Evolutionary conservation across 176 grass and related monocot species (phyloP).

Genomic region (Rhynchospora tenuis): DNA sequence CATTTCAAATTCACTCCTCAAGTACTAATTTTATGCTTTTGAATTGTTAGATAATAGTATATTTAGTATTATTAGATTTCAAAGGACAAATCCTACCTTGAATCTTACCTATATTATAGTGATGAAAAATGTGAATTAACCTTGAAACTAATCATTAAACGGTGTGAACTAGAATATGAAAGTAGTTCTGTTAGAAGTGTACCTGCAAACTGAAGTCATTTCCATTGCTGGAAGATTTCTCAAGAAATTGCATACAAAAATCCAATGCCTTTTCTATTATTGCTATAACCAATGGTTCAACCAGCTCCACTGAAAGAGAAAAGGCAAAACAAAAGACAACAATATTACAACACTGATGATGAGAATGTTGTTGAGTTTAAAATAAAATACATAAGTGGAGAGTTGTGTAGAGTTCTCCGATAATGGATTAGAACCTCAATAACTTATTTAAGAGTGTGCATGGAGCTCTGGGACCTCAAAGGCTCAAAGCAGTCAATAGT

Average conservation of each 20-base stretch:
- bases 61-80: slow-evolving; percentile 1
- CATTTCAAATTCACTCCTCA: not conserved
- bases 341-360: not conserved
- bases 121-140: not conserved
- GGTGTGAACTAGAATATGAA: not conserved
- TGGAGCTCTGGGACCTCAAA: not conserved
- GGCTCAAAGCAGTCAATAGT: not conserved
- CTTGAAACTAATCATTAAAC: not conserved
- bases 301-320: slow-evolving; percentile 63
- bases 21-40: not conserved
- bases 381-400: not conserved
- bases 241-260: slow-evolving; percentile 60
- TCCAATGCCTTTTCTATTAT: slow-evolving; percentile 76
- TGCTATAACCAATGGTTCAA: slow-evolving; percentile 45
- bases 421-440: not conserved
- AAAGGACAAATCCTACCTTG: slow-evolving; percentile 10
- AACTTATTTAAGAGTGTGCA: not conserved
- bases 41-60: not conserved
- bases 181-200: slow-evolving; percentile 15
- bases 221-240: slow-evolving; percentile 65
- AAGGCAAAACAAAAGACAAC: slow-evolving; percentile 9
- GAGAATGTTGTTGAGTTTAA: not conserved
- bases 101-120: not conserved
- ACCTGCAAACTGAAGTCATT: slow-evolving; percentile 81
- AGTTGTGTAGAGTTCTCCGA: not conserved